A percentile compares a stretch with the other conserved stretches of the same genome.
These are phyloP conservation scores for Pyrrhoderma noxium DNA, from an alignment of 1,284 basidiomycete species.

Conservation along the genomic window DNA sequence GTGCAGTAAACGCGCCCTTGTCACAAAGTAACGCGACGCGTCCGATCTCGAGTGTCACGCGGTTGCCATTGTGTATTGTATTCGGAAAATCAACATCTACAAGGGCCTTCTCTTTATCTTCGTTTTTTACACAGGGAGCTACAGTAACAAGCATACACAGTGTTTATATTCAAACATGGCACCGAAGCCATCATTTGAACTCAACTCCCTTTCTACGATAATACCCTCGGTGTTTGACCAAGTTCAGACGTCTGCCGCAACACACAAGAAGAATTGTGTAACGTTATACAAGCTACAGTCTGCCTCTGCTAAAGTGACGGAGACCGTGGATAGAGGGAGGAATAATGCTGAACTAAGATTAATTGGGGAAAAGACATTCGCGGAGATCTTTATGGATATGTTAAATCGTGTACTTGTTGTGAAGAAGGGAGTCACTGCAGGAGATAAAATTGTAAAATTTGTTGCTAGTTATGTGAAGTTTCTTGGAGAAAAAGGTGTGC, in stretches of 20 bases:
- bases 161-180: slow-evolving; percentile 6
- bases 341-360: slow-evolving; percentile 10
- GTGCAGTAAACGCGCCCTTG: not conserved
- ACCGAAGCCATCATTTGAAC: slow-evolving; percentile 10
- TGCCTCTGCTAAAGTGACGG: slow-evolving; percentile 12
- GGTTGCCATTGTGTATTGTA: too few relatives aligned
- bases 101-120: not conserved
- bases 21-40: too few relatives aligned
- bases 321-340: slow-evolving; percentile 6
- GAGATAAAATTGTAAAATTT: slow-evolving; percentile 17
- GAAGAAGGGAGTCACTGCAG: slow-evolving; percentile 15
- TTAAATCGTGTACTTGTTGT: slow-evolving; percentile 17
- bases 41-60: too few relatives aligned
- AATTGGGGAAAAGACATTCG: slow-evolving; percentile 15
- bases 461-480: slow-evolving; percentile 17
- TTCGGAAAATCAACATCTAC: too few relatives aligned
- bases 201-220: slow-evolving; percentile 7
- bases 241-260: slow-evolving; percentile 16
- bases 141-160: too few relatives aligned
- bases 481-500: slow-evolving; percentile 15
- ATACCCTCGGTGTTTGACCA: slow-evolving; percentile 16
- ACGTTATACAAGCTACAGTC: slow-evolving; percentile 15
- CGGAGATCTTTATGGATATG: slow-evolving; percentile 16
- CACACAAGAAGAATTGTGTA: slow-evolving; percentile 19
- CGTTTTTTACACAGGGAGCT: not conserved